Evolutionary conservation across 2,329 filamentous ascomycete species (phyloP), one percentile per base, ranked within the genome.

Genomic region (Diaporthe nobilis): DNA sequence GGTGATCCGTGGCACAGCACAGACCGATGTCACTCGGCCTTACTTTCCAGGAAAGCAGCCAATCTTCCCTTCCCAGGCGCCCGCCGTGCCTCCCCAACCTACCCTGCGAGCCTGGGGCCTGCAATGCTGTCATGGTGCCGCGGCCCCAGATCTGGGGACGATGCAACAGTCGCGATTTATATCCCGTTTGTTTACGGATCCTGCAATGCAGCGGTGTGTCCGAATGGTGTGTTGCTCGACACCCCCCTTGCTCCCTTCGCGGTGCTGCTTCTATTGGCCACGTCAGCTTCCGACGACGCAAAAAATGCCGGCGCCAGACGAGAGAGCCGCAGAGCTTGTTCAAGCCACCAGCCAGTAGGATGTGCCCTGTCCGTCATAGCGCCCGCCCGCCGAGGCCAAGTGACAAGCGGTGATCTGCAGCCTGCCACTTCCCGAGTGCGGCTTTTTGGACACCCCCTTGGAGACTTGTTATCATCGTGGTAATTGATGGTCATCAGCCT

Each of bases 201-300:
- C 49, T 22, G 65, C 47, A 70, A 42, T 70, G 49, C 65, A 70
- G 65, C 65, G 65, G 65, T 70, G 65, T 70, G 65, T 55, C 65
- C 65, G 34, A 15, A 17, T 55, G 47, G 65, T 70, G 22, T 68
- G 47, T 37, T 53, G 65, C 65, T 68, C 31, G 63, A 68, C 63
- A 68, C 31, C 63, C 17, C 42, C 20, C 31, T 28, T 39, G 7
- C 4, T 31, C 61, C 13, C 22, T 12, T 31, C 63, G 28, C 31
- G 4, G 28, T 28, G 31, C 44, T 25, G 9, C 47, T 68, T 28
- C 65, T 53, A 68, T 53, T 68, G 65, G 65, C 65, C 65, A 68
- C 65, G 65, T 68, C 65, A 68, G 65, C 65, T 39, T 49, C 61
- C 61, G 61, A 67, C 17, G 25, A 65, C 17, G 61, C 42, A 22